Evolutionary conservation across 2,329 filamentous ascomycete genomes (phyloP), one percentile per base, ranked within the genome.

Genomic region (Colletotrichum eleusines): DNA sequence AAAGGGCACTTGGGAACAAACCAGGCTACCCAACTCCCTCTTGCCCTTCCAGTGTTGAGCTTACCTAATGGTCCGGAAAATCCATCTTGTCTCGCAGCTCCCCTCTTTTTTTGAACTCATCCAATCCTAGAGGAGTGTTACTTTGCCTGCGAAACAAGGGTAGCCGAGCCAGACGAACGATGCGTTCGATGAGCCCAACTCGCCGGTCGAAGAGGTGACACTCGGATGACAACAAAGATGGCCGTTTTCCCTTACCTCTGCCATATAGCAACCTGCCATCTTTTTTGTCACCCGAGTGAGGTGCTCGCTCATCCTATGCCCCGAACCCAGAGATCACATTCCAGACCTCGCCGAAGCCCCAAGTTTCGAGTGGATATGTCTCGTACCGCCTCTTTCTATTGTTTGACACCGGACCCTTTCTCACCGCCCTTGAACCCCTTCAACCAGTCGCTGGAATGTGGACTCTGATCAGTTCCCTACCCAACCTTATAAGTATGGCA

Each of bases 361-460:
- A 44, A 38, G 61, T 59, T 42, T 31, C 31, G n/a, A 48, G 53
- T 63, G 64, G 59, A 55, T 9, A 58, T 71, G 69, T 71, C 69
- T 71, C 38, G 68, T 63, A 64, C 63, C 53, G 53, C 65, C 64
- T 69, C 69, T 65, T 58, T 71, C 58, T 26, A 53, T 59, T 46
- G 35, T 58, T 68, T 46, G 64, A 61, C 38, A 53, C 44, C 51
- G 18, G 55, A 31, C 65, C 44, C 46, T 38, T 48, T 51, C 46
- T 26, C 46, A 46, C 28, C 58, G 51, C 64, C 53, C 50, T 69
- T 63, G n/a, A 31, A 35, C 38, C 51, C 38, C 23, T 54, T 71
- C 59, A 71, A 71, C 69, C 64, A 59, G 38, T 42, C n/a, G 58
- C 46, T 68, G 69, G 69, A 69, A 71, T 71, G 68, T 44, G 57